Percentiles rank a stretch among this genome's conserved stretches.
Evolutionary conservation across 768 basidiomycete species (phyloP).

Genomic region (Russula brevipes): DNA sequence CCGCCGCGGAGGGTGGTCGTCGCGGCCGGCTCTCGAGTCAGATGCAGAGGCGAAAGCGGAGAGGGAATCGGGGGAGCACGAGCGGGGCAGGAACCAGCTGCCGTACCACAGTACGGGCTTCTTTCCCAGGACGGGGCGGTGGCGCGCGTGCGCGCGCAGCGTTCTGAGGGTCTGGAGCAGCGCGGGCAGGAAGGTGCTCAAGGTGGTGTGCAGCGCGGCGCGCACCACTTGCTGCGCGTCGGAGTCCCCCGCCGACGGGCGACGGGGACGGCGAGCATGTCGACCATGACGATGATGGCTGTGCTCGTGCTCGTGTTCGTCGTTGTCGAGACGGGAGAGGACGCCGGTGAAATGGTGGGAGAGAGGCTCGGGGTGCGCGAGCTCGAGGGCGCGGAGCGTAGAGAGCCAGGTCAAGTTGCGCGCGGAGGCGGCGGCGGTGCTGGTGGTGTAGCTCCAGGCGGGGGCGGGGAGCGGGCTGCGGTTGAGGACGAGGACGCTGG

Average conservation of each 20-base stretch:
- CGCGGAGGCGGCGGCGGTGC: background rate
- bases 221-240: background rate
- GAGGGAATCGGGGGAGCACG: slow-evolving; percentile 4
- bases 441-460: slow-evolving; percentile 18
- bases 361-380: slow-evolving; percentile 1
- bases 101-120: slow-evolving; percentile 22
- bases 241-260: background rate
- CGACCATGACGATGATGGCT: too few species aligned
- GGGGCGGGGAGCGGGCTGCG: slow-evolving; percentile 20
- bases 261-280: background rate
- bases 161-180: slow-evolving; percentile 7
- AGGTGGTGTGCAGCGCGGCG: slow-evolving; percentile 19
- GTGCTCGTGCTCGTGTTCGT: too few species aligned
- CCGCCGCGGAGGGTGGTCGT: too few species aligned
- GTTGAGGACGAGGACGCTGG: slow-evolving; percentile 10
- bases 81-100: slow-evolving; percentile 19
- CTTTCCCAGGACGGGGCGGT: slow-evolving; percentile 12
- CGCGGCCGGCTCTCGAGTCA: background rate
- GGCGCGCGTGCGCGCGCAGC: slow-evolving; percentile 6
- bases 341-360: slow-evolving; percentile 8
- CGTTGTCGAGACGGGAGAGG: background rate
- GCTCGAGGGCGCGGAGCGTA: slow-evolving; percentile 7
- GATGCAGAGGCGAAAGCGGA: background rate
- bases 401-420: slow-evolving; percentile 15
- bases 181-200: slow-evolving; percentile 20